phyloP scores from a whole-genome alignment of 2,329 filamentous ascomycete genomes.

The Stagonosporopsis cucurbitacearum region DNA sequence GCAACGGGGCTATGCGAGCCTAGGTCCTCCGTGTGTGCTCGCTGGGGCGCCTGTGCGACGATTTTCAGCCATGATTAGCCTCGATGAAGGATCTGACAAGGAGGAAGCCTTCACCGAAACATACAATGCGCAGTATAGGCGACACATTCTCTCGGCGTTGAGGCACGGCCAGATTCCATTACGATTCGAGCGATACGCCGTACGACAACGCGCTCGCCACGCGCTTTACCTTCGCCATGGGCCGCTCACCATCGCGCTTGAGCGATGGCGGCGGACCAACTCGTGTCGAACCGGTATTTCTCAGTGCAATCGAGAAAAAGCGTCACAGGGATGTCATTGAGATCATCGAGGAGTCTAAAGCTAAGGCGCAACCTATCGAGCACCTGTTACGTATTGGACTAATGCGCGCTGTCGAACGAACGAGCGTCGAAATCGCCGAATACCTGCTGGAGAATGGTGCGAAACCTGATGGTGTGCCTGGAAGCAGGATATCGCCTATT shows the following conservation, averaged over 20 bases:
- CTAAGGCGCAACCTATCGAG: constrained; percentile 40
- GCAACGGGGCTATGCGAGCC: constrained; percentile 21
- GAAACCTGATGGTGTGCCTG: constrained; percentile 43
- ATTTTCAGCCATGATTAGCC: constrained; percentile 11
- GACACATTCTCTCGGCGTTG: constrained; percentile 11
- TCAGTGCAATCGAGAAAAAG: constrained; percentile 45
- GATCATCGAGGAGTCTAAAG: constrained; percentile 46
- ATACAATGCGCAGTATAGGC: constrained; percentile 18
- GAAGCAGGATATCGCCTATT: constrained; percentile 39
- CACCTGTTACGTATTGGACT: constrained; percentile 47
- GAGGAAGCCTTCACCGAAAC: not conserved
- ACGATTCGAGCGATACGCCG: constrained; percentile 11
- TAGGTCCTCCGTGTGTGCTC: constrained; percentile 20
- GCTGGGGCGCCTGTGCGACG: constrained; percentile 24
- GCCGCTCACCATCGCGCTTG: constrained; percentile 45
- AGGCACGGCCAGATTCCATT: constrained; percentile 14
- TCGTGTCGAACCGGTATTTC: constrained; percentile 44
- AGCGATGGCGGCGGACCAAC: constrained; percentile 44
- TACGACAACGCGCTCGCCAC: not conserved
- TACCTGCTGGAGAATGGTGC: constrained; percentile 44
- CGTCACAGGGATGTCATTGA: constrained; percentile 40
- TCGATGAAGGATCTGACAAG: constrained; percentile 8
- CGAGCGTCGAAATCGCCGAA: constrained; percentile 39
- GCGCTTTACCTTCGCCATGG: constrained; percentile 32
- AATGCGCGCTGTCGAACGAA: constrained; percentile 44